Percentiles rank a stretch among this genome's conserved stretches.
These are phyloP conservation scores for Ophiostoma triangulosporum DNA, from an alignment of 2,329 filamentous ascomycete species.

Conservation along the genomic window DNA sequence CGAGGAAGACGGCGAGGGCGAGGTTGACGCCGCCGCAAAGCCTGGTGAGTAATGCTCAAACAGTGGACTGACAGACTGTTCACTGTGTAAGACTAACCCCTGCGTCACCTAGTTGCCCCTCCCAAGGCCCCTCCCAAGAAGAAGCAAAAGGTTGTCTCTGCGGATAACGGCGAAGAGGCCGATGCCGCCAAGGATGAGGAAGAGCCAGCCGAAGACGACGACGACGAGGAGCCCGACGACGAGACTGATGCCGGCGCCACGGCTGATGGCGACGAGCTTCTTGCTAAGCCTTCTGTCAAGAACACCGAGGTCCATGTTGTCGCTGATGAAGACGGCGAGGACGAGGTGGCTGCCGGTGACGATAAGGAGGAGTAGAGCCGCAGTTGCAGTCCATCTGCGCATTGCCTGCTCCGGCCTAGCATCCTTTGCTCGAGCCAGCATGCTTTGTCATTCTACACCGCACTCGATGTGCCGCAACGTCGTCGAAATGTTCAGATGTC, in stretches of 20 bases:
- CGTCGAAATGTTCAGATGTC: neutral
- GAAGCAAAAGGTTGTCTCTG: constrained; percentile 34
- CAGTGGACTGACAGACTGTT: too few relatives aligned
- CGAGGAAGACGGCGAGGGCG: constrained; percentile 23
- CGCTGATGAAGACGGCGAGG: constrained; percentile 4
- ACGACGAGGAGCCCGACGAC: constrained; percentile 16
- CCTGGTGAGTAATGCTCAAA: constrained; percentile 5
- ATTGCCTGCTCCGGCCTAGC: neutral
- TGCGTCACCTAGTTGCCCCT: constrained; percentile 20
- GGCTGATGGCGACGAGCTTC: constrained; percentile 7
- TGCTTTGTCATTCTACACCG: neutral
- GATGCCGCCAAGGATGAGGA: constrained; percentile 17
- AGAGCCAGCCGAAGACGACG: constrained; percentile 16
- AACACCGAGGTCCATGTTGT: constrained; percentile 5
- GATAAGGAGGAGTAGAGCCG: constrained; percentile 12
- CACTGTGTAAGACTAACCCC: neutral
- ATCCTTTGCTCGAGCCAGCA: neutral
- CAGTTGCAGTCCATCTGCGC: neutral
- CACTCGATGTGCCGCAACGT: neutral
- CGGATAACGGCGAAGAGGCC: constrained; percentile 15
- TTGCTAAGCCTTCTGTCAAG: constrained; percentile 11
- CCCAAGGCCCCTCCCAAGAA: constrained; percentile 36
- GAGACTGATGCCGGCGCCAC: constrained; percentile 17
- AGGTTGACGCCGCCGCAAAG: constrained; percentile 2
- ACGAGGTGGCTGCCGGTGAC: constrained; percentile 10